Evolutionary conservation across 768 basidiomycete species (phyloP), one percentile per base, ranked within the genome.

Genomic region (Astraeus odoratus): DNA sequence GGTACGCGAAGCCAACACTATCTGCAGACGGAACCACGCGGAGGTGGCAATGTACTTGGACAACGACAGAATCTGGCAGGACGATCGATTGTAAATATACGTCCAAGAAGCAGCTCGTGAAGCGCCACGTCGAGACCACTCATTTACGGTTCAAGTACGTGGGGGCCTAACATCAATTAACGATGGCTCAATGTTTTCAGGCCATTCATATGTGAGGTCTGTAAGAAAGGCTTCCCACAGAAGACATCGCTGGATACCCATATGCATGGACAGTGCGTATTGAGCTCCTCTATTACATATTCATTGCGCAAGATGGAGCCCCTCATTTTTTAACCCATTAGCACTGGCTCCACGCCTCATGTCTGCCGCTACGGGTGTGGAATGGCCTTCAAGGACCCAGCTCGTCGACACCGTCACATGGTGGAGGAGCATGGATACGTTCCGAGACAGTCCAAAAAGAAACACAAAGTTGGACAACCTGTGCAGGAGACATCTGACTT

Each of bases 41-140:
- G 47, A 67, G 62, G 43, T 72, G 66, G 65, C 55, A 61, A 36
- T 72, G 72, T 58, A 66, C 64, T 38, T 73, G 72, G 72, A 52
- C 59, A 36, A 64, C 66, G 12, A 57, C 61, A 37, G 56, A 54
- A 46, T 56, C 51, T 44, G 63, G 58, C 44, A 66, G 47, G 51
- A 58, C 55, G 24, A 55, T 55, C 27, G 55, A 52, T 36, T 77
- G 75, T 50, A 57, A 64, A 18, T 76, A 76, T 49, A 56, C 58
- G 26, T 66, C 72, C 20, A 78, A 79, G 56, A 81, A 78, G 59
- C 81, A 83, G 57, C 69, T 81, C 34, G 77, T 84, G 47, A 83
- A 82, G 59, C 72, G 83, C 22, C 83, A 85, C 58, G 70, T 85
- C 38, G 72, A 80, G 59, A 75, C 76, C 8, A 76, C 74, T 12